phyloP scores from a whole-genome alignment of 306 rosid genomes.

The Prunus fruticosa region DNA sequence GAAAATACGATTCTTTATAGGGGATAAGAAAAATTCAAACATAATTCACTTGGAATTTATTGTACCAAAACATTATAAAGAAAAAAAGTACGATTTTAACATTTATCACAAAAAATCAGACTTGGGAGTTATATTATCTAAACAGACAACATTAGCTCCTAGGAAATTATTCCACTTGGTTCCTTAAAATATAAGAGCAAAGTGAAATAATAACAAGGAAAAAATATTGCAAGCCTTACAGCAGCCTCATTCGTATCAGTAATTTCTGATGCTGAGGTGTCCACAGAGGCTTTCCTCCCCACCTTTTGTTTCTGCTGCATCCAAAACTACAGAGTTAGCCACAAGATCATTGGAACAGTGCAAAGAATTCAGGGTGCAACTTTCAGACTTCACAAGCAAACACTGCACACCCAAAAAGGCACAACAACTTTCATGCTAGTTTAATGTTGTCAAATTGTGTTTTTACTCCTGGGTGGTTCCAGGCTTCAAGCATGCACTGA shows the following conservation, averaged over 20 bases:
- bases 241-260: slow-evolving; percentile 25
- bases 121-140: background rate
- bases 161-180: background rate
- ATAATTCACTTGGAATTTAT: background rate
- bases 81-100: background rate
- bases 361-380: background rate
- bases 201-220: background rate
- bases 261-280: slow-evolving; percentile 46
- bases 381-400: background rate
- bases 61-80: background rate
- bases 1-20: background rate
- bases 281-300: slow-evolving; percentile 27
- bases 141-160: background rate
- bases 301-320: slow-evolving; percentile 35
- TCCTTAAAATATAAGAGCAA: background rate
- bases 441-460: background rate
- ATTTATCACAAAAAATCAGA: background rate
- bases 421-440: background rate
- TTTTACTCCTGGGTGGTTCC: background rate
- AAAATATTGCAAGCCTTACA: slow-evolving; percentile 24
- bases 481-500: background rate
- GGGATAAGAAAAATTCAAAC: background rate
- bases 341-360: slow-evolving; percentile 7
- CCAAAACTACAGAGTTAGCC: slow-evolving; percentile 15
- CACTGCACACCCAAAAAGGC: background rate